A percentile compares a stretch with the other conserved stretches of the same genome.
Conservation (phyloP, 2,329 filamentous ascomycete species). For the Pseudogymnoascus verrucosus region DNA sequence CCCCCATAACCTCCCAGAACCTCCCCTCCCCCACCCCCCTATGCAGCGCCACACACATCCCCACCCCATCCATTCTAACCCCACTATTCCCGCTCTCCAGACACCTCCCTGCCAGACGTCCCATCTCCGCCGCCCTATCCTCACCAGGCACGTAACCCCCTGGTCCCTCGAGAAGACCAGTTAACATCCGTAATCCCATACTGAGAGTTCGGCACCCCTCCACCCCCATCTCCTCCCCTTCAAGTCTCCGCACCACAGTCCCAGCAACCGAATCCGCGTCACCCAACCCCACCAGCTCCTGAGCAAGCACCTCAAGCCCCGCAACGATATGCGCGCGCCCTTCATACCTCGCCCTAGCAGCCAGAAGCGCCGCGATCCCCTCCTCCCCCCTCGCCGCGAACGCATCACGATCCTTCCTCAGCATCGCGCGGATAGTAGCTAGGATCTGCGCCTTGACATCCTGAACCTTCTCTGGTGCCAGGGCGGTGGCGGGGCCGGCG, state of each 20-base stretch:
- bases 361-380: slow-evolving; percentile 59
- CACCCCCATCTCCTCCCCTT: slow-evolving; percentile 32
- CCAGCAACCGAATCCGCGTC: slow-evolving; percentile 52
- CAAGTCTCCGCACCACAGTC: slow-evolving; percentile 44
- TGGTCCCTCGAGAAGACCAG: slow-evolving; percentile 41
- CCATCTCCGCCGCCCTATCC: slow-evolving; percentile 43
- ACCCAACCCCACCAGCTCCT: slow-evolving; percentile 61
- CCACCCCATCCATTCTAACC: slow-evolving; percentile 67
- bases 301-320: slow-evolving; percentile 64
- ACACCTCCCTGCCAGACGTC: slow-evolving; percentile 45
- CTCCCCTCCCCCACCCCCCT: slow-evolving; percentile 47
- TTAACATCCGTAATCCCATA: slow-evolving; percentile 58
- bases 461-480: slow-evolving; percentile 56
- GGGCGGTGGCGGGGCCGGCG: slow-evolving; percentile 48
- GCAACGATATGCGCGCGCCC: slow-evolving; percentile 63
- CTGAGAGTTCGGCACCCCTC: slow-evolving; percentile 46
- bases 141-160: slow-evolving; percentile 40
- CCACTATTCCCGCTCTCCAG: slow-evolving; percentile 53
- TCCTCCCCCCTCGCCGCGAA: slow-evolving; percentile 61
- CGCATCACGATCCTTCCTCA: slow-evolving; percentile 57
- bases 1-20: slow-evolving; percentile 63
- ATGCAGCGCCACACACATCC: slow-evolving; percentile 68
- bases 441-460: slow-evolving; percentile 69
- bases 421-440: slow-evolving; percentile 63
- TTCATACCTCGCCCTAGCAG: slow-evolving; percentile 58